Conservation (phyloP, 768 basidiomycete species). For the Russula olivacea region DNA sequence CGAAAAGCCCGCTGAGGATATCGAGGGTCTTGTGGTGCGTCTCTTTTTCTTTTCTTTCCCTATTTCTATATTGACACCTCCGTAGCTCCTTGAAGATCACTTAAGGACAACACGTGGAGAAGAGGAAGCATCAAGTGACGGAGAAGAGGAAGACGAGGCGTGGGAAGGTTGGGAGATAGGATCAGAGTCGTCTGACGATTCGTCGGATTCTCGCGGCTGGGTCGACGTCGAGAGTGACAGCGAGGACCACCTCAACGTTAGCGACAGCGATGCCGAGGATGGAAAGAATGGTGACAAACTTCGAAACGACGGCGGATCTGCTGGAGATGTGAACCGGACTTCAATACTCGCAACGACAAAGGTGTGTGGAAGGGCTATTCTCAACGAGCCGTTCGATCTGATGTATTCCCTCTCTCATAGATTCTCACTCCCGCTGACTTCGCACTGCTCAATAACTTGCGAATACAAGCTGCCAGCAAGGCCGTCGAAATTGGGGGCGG, state of each 20-base stretch:
- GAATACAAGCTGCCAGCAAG: constrained; percentile 67
- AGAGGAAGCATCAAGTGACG: constrained; percentile 43
- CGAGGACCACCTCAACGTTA: constrained; percentile 63
- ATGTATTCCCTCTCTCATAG: constrained; percentile 36
- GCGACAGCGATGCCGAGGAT: constrained; percentile 78
- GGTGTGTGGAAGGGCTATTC: constrained; percentile 34
- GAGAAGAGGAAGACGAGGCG: constrained; percentile 56
- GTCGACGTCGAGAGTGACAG: constrained; percentile 68
- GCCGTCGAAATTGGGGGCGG: constrained; percentile 67
- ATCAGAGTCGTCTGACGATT: constrained; percentile 54
- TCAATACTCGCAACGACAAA: constrained; percentile 79
- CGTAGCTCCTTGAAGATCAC: constrained; percentile 83
- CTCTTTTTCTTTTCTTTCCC: background rate
- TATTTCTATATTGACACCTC: background rate
- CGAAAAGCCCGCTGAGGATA: constrained; percentile 67
- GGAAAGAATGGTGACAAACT: constrained; percentile 27
- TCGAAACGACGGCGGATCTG: constrained; percentile 24
- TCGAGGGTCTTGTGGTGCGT: constrained; percentile 83
- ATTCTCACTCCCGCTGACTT: constrained; percentile 98
- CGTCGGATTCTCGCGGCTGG: constrained; percentile 66
- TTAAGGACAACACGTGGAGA: constrained; percentile 65
- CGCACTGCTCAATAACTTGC: constrained; percentile 81
- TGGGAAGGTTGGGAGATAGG: constrained; percentile 92
- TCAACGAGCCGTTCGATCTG: constrained; percentile 3
- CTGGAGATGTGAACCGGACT: constrained; percentile 35